phyloP scores from a whole-genome alignment of 2,329 filamentous ascomycete genomes.

The Atkinsonella texensis region DNA sequence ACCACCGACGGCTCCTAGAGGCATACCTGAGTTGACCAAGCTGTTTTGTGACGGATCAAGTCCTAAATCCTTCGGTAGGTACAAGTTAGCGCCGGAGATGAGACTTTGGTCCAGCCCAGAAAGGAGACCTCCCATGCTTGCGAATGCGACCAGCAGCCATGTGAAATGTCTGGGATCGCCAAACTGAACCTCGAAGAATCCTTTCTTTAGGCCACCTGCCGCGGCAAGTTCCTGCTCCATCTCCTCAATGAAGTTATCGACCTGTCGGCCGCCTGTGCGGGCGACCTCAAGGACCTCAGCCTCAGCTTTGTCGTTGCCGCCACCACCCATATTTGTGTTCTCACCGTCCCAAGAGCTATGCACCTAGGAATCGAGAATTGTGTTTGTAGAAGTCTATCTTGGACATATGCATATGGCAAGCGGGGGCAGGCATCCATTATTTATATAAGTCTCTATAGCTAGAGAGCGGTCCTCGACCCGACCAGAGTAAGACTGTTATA shows the following conservation, averaged over 20 bases:
- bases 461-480: neutral
- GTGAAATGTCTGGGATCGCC: constrained; percentile 53
- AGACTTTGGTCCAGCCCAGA: constrained; percentile 63
- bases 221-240: constrained; percentile 29
- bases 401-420: neutral
- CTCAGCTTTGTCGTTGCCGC: constrained; percentile 16
- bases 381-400: too few relatives aligned
- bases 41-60: constrained; percentile 46
- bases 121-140: constrained; percentile 63
- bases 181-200: constrained; percentile 45
- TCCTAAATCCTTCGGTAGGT: constrained; percentile 45
- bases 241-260: constrained; percentile 27
- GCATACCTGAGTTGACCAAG: constrained; percentile 59
- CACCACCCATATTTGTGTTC: constrained; percentile 1
- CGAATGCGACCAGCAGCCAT: constrained; percentile 55
- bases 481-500: neutral
- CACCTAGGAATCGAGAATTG: neutral
- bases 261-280: constrained; percentile 20
- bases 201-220: constrained; percentile 19
- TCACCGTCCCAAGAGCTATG: neutral
- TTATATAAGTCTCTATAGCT: neutral
- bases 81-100: constrained; percentile 60
- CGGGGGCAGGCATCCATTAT: neutral
- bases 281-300: constrained; percentile 25
- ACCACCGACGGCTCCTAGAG: constrained; percentile 58